Conservation (phyloP, 2,329 filamentous ascomycete species). For the Aspergillus novofumigatus region DNA sequence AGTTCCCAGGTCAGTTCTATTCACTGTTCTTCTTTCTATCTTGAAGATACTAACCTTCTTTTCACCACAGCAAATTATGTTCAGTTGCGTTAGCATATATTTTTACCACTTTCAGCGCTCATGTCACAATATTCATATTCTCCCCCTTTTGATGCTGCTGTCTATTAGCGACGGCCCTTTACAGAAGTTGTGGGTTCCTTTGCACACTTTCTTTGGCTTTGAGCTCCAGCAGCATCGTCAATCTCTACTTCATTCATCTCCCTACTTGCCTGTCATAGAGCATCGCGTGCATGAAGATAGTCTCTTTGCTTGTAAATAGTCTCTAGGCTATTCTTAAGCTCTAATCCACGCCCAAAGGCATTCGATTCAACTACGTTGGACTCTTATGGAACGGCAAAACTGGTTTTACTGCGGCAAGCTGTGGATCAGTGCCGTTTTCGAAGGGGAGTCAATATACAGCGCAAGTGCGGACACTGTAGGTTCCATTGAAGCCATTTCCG, state of each 20-base stretch:
- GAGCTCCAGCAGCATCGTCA: not conserved
- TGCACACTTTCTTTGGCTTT: not conserved
- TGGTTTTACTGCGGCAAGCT: not conserved
- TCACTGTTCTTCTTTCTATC: too few relatives aligned
- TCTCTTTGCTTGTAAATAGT: not conserved
- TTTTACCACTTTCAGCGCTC: not conserved
- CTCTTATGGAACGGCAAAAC: not conserved
- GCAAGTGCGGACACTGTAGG: not conserved
- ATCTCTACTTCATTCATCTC: not conserved
- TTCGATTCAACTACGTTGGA: not conserved
- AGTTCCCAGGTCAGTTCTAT: constrained; percentile 77
- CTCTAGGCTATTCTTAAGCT: not conserved
- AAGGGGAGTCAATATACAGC: not conserved
- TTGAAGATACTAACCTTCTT: not conserved
- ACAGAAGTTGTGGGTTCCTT: not conserved
- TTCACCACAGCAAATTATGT: not conserved
- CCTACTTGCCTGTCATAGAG: not conserved
- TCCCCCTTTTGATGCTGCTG: not conserved
- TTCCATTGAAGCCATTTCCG: not conserved
- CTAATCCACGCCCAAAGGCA: not conserved
- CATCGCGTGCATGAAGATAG: not conserved
- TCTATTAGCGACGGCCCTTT: not conserved
- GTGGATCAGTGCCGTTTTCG: not conserved
- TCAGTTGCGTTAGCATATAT: not conserved
- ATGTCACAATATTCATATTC: not conserved